phyloP scores from a whole-genome alignment of 257 asterid genomes.

The Verbascum thapsus region DNA sequence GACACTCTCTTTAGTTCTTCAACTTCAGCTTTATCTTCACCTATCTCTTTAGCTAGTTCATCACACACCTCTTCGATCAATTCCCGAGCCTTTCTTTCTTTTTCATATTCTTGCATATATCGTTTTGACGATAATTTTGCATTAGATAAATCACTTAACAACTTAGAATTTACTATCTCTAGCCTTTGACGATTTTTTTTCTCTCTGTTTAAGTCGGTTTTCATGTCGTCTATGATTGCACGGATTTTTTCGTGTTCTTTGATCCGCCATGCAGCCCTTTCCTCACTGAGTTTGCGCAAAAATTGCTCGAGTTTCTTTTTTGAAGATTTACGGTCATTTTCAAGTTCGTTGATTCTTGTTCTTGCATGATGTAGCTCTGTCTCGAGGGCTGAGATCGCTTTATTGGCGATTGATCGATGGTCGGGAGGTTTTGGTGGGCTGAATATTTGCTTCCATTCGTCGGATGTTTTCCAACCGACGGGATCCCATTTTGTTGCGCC shows the following conservation, averaged over 20 bases:
- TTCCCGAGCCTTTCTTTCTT: slow-evolving; percentile 57
- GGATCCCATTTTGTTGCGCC: slow-evolving; percentile 78
- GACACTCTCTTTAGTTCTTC: slow-evolving; percentile 57
- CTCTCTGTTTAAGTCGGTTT: slow-evolving; percentile 53
- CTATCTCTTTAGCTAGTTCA: slow-evolving; percentile 64
- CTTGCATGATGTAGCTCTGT: slow-evolving; percentile 61
- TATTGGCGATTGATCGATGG: slow-evolving; percentile 30
- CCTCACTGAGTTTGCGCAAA: slow-evolving; percentile 62
- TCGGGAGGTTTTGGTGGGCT: slow-evolving; percentile 33
- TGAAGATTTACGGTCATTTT: slow-evolving; percentile 55
- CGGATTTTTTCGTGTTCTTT: slow-evolving; percentile 68
- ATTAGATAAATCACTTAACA: slow-evolving; percentile 56
- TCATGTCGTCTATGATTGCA: slow-evolving; percentile 55
- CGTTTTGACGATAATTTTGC: slow-evolving; percentile 52
- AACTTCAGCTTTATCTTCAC: slow-evolving; percentile 63
- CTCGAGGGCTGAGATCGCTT: slow-evolving; percentile 48
- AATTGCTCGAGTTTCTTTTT: slow-evolving; percentile 69
- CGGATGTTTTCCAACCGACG: slow-evolving; percentile 39
- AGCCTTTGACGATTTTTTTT: slow-evolving; percentile 58
- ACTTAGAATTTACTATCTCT: slow-evolving; percentile 62
- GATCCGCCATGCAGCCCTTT: slow-evolving; percentile 61
- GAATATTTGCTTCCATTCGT: slow-evolving; percentile 36
- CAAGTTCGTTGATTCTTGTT: slow-evolving; percentile 55
- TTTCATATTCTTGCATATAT: slow-evolving; percentile 58
- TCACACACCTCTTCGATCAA: slow-evolving; percentile 71